Conservation (phyloP, 2,329 filamentous ascomycete genomes). For the Colletotrichum phormii region DNA sequence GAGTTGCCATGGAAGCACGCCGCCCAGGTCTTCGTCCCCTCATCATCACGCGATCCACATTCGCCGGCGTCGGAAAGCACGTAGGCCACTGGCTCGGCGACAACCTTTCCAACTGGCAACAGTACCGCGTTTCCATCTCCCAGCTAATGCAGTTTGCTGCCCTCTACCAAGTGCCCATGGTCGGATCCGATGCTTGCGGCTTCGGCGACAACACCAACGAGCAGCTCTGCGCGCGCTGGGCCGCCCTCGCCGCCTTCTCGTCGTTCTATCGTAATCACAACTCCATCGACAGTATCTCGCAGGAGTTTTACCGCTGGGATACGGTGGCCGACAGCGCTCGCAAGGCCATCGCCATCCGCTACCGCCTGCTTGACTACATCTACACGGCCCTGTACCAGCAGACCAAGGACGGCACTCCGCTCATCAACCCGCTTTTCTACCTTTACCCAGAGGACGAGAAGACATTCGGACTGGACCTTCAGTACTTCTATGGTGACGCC, state of each 20-base stretch:
- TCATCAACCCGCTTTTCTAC: slow-evolving; percentile 79
- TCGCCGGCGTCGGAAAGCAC: slow-evolving; percentile 76
- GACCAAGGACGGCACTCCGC: slow-evolving; percentile 69
- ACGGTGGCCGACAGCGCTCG: slow-evolving; percentile 72
- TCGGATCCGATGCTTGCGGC: slow-evolving; percentile 81
- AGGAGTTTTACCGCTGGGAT: slow-evolving; percentile 79
- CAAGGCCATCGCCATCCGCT: slow-evolving; percentile 78
- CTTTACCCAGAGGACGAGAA: slow-evolving; percentile 67
- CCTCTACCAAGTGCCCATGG: slow-evolving; percentile 77
- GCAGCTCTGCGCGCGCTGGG: slow-evolving; percentile 76
- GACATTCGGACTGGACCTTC: slow-evolving; percentile 58
- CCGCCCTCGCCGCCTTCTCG: slow-evolving; percentile 75
- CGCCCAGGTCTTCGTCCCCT: slow-evolving; percentile 74
- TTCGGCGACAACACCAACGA: slow-evolving; percentile 74
- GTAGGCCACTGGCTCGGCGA: slow-evolving; percentile 72
- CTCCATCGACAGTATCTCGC: slow-evolving; percentile 53
- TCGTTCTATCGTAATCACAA: slow-evolving; percentile 81
- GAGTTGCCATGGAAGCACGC: slow-evolving; percentile 73
- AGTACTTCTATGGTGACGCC: slow-evolving; percentile 63
- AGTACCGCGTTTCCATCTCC: slow-evolving; percentile 57
- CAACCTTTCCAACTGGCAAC: slow-evolving; percentile 65
- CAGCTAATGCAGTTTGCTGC: slow-evolving; percentile 49
- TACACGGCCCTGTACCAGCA: slow-evolving; percentile 78
- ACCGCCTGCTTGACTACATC: slow-evolving; percentile 83
- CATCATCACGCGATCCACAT: slow-evolving; percentile 81